Evolutionary conservation across 495 filamentous ascomycete genomes (phyloP), one percentile per base, ranked within the genome.

Genomic region (Aspergillus panamensis): DNA sequence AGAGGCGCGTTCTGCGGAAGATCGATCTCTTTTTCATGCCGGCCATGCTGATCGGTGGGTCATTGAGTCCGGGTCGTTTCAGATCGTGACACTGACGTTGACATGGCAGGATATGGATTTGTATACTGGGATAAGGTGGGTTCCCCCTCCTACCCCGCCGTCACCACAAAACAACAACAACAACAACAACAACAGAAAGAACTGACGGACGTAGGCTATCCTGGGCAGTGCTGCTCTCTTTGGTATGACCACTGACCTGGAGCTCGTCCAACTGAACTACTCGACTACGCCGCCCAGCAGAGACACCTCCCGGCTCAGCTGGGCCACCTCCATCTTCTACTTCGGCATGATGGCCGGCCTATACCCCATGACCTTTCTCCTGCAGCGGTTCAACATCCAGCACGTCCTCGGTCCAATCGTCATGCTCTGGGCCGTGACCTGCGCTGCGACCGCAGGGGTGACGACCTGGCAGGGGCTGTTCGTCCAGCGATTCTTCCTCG

Each of bases 311-410:
- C 79, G 87, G 12, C 77, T 90, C 30, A 84, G 80, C 60, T 90
- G 87, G 88, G 87, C 87, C 16, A 89, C 86, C 0, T 89, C 85
- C 1, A 75, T 90, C 65, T 91, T 91, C 73, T 91, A 90, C 72
- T 90, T 91, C 61, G 87, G 87, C 21, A 87, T 88, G 85, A 77
- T 91, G 13, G 84, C 81, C 2, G 88, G 87, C 0, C 70, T 87
- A 14, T 91, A 88, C 63, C 88, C 86, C 10, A 84, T 90, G 82
- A 84, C 86, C 1, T 86, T 85, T 53, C 70, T 80, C 8, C 69
- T 88, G 20, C 88, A 91, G 67, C 80, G 79, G 48, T 88, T 88
- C 68, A 75, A 81, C 57, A 75, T 81, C 2, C 79, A 82, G n/a
- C 73, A 77, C 45, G 80, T 88, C 1, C 77, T 90, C 8, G 84